Evolutionary conservation across 2,329 filamentous ascomycete genomes (phyloP), one percentile per base, ranked within the genome.

Genomic region (Bipolaris oryzae): DNA sequence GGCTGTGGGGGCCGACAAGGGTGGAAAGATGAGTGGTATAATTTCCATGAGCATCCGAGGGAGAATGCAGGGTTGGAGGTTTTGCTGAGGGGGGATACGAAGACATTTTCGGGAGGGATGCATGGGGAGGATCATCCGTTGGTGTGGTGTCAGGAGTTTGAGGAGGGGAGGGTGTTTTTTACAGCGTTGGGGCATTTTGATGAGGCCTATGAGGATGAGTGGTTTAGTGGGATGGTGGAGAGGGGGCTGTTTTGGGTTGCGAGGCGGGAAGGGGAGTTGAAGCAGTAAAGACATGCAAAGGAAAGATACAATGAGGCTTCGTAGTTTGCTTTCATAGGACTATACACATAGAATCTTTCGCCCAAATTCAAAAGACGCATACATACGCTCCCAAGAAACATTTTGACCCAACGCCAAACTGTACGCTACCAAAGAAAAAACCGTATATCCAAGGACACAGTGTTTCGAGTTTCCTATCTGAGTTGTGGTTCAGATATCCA

Each of bases 1-100:
- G 21, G 39, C 23, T 46, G 45, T 25, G 50, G 48, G 6, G 51
- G 53, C 0, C 38, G 58, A 10, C 35, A 60, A 6, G 48, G 31
- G 10, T 67, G 67, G 66, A 63, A 53, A 53, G 69, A 72, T 18
- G 69, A 72, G 48, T 72, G 67, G 68, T 72, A 72, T 49, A 70
- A 71, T 31, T 72, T 71, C 49, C 55, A 47, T 2, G 61, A 60
- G 7, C 66, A 72, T 48, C 69, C 67, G 3, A 35, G 66, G 15
- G 39, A 61, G 10, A 72, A 72, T 21, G 20, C 6, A 5, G 66
- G 63, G 16, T 50, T 71, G 28, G 43, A 47, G 7, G 51, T 72
- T 2, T 49, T 71, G 31, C 44, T 72, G 0, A 60, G 31, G 16
- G 67, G 67, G 5, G 67, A 71, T 44, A 48, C 60, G 25, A 60